Evolutionary conservation across 208 protist species (phyloP), one percentile per base, ranked within the genome.

Genomic region (Tritrichomonas foetus): DNA sequence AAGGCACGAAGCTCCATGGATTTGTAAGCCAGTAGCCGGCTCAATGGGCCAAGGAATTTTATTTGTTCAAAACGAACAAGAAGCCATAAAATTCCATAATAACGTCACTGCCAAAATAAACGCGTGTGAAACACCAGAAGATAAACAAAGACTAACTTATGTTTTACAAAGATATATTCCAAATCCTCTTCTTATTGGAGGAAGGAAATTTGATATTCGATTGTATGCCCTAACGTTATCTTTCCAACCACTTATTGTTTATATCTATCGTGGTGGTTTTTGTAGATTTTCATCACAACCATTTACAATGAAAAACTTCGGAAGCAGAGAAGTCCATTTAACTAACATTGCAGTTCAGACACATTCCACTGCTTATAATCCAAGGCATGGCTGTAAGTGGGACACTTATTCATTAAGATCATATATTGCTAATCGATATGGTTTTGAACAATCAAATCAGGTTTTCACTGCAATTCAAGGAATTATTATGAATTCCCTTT

Each of bases 121-220:
- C 3, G 27, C 69, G 20, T 47, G 33, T 20, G 69, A 78, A 44
- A 44, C 36, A 8, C 64, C 64, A 33, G 69, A 78, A 47, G 69
- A 78, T 20, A 78, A 78, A 44, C 3, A n/a, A 20, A 25, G 69
- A 39, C 20, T 36, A 1, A 78, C 78, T 20, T 92, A 92, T 61
- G 78, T 92, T 92, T 3, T 92, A 22, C 78, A 92, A 61, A 5
- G 50, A 20, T 92, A 92, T 25, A 92, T 92, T 61, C n/a, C 36
- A 13, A 92, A 92, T 92, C 47, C 78, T 92, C 47, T 92, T 41
- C 47, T 92, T 20, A 61, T 92, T 61, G 78, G 78, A 3, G 78
- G 78, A 57, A 92, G 33, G n/a, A 94, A 94, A 92, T 94, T 75
- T 93, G 94, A 94, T 50, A 72, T 94, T 22, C 36, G 94, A n/a